Evolutionary conservation across 768 basidiomycete species (phyloP).

Genomic region (Paxillus ammoniavirescens): DNA sequence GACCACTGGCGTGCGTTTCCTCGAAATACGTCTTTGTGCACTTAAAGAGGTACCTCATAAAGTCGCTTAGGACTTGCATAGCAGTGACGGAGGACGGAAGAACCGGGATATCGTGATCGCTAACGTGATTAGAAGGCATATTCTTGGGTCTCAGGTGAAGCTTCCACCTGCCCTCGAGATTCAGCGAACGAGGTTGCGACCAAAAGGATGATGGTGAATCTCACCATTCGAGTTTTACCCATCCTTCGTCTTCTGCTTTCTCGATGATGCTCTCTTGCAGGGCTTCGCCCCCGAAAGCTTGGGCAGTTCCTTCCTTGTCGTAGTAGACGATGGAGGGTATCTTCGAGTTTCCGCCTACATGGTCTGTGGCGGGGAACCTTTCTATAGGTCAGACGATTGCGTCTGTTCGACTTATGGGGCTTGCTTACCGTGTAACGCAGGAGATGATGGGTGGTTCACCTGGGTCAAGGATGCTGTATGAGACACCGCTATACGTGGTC

Average conservation of each 20-base stretch:
- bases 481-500: constrained; percentile 50
- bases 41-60: constrained; percentile 44
- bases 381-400: constrained; percentile 4
- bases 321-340: constrained; percentile 52
- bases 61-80: constrained; percentile 47
- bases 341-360: constrained; percentile 47
- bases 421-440: constrained; percentile 24
- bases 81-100: constrained; percentile 44
- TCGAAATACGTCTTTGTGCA: constrained; percentile 44
- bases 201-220: not conserved
- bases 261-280: constrained; percentile 37
- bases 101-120: constrained; percentile 35
- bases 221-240: constrained; percentile 32
- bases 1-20: constrained; percentile 44
- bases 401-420: not conserved
- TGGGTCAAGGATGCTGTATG: constrained; percentile 37
- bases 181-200: constrained; percentile 6
- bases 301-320: constrained; percentile 36
- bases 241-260: constrained; percentile 38
- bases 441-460: constrained; percentile 24
- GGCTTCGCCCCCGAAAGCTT: constrained; percentile 47
- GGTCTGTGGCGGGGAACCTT: constrained; percentile 48
- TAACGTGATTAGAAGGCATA: constrained; percentile 19
- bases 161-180: constrained; percentile 29
- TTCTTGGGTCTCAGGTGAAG: constrained; percentile 33